A percentile compares a stretch with the other conserved stretches of the same genome.
Conservation (phyloP, 2,329 filamentous ascomycete species). For the Colletotrichum tamarilloi region DNA sequence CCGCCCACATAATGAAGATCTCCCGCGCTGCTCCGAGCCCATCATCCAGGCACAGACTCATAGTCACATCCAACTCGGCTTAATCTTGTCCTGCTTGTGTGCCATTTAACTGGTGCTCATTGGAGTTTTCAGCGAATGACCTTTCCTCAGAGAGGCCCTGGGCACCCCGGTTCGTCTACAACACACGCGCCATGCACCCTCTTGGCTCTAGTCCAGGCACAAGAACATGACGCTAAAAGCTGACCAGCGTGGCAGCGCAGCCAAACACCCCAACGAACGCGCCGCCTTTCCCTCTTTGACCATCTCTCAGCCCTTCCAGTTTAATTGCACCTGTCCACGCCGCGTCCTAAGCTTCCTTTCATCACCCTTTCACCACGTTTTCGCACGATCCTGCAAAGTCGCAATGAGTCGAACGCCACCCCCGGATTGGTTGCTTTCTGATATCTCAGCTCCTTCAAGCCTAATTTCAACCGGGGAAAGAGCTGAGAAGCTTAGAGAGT, state of each 20-base stretch:
- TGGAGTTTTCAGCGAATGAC: background rate
- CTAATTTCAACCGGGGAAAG: background rate
- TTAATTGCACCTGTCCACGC: background rate
- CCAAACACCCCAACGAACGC: background rate
- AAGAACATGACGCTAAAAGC: conserved; percentile 5
- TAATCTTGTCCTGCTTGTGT: background rate
- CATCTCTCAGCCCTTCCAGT: background rate
- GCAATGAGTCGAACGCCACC: background rate
- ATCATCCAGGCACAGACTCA: background rate
- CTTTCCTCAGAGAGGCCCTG: background rate
- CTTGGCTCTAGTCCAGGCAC: background rate
- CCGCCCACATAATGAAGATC: background rate
- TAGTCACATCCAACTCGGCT: background rate
- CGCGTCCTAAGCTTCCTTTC: background rate
- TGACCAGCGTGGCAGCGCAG: background rate
- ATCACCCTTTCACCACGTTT: background rate
- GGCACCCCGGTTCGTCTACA: background rate
- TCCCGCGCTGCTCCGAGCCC: background rate
- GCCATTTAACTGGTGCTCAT: background rate
- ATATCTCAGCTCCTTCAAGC: background rate
- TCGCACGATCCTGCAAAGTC: background rate
- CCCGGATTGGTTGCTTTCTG: background rate
- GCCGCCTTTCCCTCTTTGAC: background rate
- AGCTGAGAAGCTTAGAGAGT: background rate
- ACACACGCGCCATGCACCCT: background rate